A percentile compares a stretch with the other conserved stretches of the same genome.
Evolutionary conservation across 2,329 filamentous ascomycete genomes (phyloP).

Genomic region (Calycina marina): DNA sequence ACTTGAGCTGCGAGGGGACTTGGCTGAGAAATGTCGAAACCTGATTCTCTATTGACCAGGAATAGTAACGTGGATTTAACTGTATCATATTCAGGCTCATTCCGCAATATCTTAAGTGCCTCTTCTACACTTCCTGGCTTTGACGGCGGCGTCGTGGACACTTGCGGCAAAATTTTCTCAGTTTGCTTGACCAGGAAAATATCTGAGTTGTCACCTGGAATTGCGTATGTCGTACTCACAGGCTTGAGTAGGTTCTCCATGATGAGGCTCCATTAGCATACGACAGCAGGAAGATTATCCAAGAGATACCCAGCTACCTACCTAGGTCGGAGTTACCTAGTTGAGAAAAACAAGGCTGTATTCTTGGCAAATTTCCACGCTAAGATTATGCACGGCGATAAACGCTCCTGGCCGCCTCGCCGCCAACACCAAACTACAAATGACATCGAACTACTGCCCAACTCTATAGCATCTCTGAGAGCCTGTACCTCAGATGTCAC

Average conservation of each 20-base stretch:
- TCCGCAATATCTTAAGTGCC: slow-evolving; percentile 43
- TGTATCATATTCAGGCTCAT: slow-evolving; percentile 44
- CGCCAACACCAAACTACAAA: not conserved
- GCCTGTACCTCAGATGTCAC: slow-evolving; percentile 17
- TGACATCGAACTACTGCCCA: too few species aligned
- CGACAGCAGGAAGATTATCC: too few species aligned
- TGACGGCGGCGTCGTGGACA: slow-evolving; percentile 5
- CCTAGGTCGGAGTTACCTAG: too few species aligned
- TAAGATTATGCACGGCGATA: slow-evolving; percentile 11
- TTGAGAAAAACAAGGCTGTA: too few species aligned
- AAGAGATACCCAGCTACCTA: too few species aligned
- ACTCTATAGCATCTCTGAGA: too few species aligned
- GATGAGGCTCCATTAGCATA: too few species aligned
- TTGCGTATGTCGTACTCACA: slow-evolving; percentile 27
- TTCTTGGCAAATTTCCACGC: too few species aligned
- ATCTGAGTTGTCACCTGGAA: slow-evolving; percentile 6
- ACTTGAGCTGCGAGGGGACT: slow-evolving; percentile 60
- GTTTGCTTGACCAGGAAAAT: slow-evolving; percentile 8
- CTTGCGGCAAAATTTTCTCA: slow-evolving; percentile 2
- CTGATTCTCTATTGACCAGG: slow-evolving; percentile 25
- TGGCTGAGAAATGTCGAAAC: slow-evolving; percentile 45
- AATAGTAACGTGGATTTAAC: slow-evolving; percentile 38
- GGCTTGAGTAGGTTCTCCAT: slow-evolving; percentile 36
- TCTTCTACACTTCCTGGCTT: slow-evolving; percentile 25
- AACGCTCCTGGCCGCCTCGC: not conserved